These are phyloP conservation scores for Pilobolus umbonatus DNA, from an alignment of 192 early-diverging fungal species.

Conservation along the genomic window DNA sequence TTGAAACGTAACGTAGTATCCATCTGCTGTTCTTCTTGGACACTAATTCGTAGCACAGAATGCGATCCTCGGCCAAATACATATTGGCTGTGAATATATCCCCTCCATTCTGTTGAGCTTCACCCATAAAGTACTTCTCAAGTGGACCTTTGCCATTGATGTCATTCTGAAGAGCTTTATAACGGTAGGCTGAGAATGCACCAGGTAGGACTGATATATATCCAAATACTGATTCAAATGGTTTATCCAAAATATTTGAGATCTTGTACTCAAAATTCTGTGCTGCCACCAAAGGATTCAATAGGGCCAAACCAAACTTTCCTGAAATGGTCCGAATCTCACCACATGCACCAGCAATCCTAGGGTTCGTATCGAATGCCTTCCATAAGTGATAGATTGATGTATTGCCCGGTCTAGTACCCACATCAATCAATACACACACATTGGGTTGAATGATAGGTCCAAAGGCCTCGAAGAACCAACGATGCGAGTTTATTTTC, in stretches of 20 bases:
- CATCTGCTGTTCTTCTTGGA: slow-evolving; percentile 60
- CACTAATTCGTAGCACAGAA: slow-evolving; percentile 76
- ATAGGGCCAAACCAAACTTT: slow-evolving; percentile 54
- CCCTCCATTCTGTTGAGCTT: too few species aligned
- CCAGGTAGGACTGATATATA: slow-evolving; percentile 95
- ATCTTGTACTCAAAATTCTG: slow-evolving; percentile 99
- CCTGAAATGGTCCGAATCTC: slow-evolving; percentile 89
- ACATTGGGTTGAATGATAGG: slow-evolving; percentile 77
- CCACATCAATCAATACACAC: slow-evolving; percentile 90
- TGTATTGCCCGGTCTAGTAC: slow-evolving; percentile 78
- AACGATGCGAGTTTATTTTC: slow-evolving; percentile 92
- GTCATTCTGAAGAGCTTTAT: slow-evolving; percentile 74
- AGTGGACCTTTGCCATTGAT: slow-evolving; percentile 53
- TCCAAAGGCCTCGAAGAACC: slow-evolving; percentile 96
- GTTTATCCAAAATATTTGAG: slow-evolving; percentile 96
- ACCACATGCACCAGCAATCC: slow-evolving; percentile 90
- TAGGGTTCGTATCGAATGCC: slow-evolving; percentile 75
- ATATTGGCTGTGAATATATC: slow-evolving; percentile 64
- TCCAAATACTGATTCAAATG: slow-evolving; percentile 91
- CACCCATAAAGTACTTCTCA: slow-evolving; percentile 88
- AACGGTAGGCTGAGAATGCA: slow-evolving; percentile 95
- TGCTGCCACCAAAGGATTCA: slow-evolving; percentile 88
- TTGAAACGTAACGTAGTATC: slow-evolving; percentile 66
- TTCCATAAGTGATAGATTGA: slow-evolving; percentile 94
- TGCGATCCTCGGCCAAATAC: slow-evolving; percentile 68